phyloP scores from a whole-genome alignment of 2,329 filamentous ascomycete genomes.

The Paraconiothyrium sp. region DNA sequence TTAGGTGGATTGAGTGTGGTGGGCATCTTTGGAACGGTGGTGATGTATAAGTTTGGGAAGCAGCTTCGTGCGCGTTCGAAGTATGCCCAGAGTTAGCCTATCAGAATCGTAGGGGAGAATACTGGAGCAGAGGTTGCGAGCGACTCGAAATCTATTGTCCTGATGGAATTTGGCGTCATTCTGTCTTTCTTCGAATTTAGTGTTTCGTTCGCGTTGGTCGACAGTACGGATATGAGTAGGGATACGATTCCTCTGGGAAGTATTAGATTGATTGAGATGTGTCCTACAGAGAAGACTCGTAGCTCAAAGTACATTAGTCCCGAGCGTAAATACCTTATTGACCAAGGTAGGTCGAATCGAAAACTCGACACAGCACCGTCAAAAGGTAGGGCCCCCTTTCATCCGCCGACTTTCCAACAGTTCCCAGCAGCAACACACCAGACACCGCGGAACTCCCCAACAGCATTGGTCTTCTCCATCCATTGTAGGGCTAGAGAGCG shows the following conservation, averaged over 20 bases:
- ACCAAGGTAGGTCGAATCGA: too few species aligned
- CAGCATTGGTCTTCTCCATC: constrained; percentile 44
- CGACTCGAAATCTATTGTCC: too few species aligned
- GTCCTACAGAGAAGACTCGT: too few species aligned
- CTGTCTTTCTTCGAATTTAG: too few species aligned
- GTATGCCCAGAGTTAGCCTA: background rate
- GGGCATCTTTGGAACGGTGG: background rate
- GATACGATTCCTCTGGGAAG: too few species aligned
- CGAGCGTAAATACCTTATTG: too few species aligned
- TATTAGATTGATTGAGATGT: too few species aligned
- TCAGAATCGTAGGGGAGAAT: background rate
- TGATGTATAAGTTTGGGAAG: background rate
- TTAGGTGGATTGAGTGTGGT: constrained; percentile 2
- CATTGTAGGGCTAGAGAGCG: constrained; percentile 61
- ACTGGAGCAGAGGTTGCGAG: too few species aligned
- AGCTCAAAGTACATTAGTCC: too few species aligned
- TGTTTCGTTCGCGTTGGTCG: too few species aligned
- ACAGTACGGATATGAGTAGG: too few species aligned
- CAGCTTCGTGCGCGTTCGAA: background rate
- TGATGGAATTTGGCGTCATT: too few species aligned
- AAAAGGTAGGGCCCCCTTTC: constrained; percentile 19
- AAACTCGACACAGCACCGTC: background rate
- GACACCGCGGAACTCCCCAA: constrained; percentile 30
- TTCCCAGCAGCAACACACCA: constrained; percentile 50
- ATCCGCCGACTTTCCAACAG: constrained; percentile 28